Evolutionary conservation across 192 early-diverging fungal species (phyloP).

Genomic region (Coemansia sp.): DNA sequence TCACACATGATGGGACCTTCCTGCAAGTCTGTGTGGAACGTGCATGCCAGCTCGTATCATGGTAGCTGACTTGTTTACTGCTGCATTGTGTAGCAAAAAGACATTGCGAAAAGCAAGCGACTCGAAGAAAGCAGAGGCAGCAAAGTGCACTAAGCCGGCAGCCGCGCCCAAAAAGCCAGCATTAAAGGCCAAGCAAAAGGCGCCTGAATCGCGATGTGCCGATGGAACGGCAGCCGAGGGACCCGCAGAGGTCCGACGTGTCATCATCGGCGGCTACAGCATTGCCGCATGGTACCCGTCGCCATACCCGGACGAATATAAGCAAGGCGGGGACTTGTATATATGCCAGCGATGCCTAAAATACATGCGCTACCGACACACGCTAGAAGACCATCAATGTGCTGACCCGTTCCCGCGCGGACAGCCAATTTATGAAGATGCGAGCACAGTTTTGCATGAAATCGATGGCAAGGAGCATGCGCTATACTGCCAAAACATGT

Average conservation of each 20-base stretch:
- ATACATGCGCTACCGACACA: conserved; percentile 79
- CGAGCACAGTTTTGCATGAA: conserved; percentile 60
- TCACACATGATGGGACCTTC: background rate
- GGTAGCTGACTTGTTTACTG: background rate
- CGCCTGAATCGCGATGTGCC: background rate
- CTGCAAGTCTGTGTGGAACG: background rate
- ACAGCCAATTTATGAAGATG: conserved; percentile 75
- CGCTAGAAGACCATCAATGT: conserved; percentile 60
- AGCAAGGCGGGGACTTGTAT: conserved; percentile 64
- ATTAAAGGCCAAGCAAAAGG: background rate
- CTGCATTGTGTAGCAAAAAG: background rate
- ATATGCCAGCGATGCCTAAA: conserved; percentile 93
- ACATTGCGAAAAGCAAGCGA: background rate
- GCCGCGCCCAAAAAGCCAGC: background rate
- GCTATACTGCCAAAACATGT: conserved; percentile 94
- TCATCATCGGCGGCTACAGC: conserved; percentile 76
- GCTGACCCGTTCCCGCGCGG: conserved; percentile 74
- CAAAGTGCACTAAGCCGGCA: background rate
- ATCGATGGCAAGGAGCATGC: conserved; percentile 86
- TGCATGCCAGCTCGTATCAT: background rate
- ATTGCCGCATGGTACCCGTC: conserved; percentile 94
- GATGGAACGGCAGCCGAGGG: background rate
- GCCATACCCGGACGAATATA: conserved; percentile 92
- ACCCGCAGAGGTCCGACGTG: conserved; percentile 31
- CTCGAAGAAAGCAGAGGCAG: background rate